Evolutionary conservation across 2,329 filamentous ascomycete species (phyloP), one percentile per base, ranked within the genome.

Genomic region (Cercospora nicotianae): DNA sequence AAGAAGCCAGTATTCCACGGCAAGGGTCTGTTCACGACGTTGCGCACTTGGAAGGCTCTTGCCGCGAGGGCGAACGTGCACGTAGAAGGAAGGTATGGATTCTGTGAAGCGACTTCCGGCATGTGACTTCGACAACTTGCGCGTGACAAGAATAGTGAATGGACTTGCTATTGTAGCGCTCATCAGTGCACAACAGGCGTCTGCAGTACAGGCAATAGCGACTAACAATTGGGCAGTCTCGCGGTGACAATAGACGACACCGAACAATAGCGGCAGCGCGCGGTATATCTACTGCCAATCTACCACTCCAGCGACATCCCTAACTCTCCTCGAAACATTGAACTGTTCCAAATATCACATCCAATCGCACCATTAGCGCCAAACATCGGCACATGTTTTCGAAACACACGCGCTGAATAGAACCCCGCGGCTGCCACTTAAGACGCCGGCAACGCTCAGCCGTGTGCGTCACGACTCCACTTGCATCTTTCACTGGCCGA

Each of bases 381-480:
- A 59, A 55, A 59, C 31, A 59, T 36, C 55, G 1, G n/a, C 2
- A 20, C 16, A 10, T 16, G 55, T 10, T 20, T 16, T 59, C 55
- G 55, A 59, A 59, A 59, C 55, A 36, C 55, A 36, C n/a, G 55
- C n/a, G 55, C 55, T 36, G 55, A 57, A 36, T 30, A 20, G 55
- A 23, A 59, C 55, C 55, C 55, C 55, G 31, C 55, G 28, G 28
- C 28, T 18, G n/a, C 2, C 55, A 26, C 51, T 42, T 31, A 33
- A 59, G 55, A 53, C 62, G 36, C 55, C 33, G 62, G 62, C 62
- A 58, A 18, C 31, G 28, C 48, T 26, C 51, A 42, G 31, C 62
- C 62, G 62, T 36, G 30, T 64, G 62, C 62, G 62, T 64, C 62
- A 64, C 62, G 20, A n/a, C 26, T 28, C 51, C 20, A 58, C 13